These are phyloP conservation scores for Funneliformis caledonium DNA, from an alignment of 371 early-diverging fungal genomes.

Conservation along the genomic window DNA sequence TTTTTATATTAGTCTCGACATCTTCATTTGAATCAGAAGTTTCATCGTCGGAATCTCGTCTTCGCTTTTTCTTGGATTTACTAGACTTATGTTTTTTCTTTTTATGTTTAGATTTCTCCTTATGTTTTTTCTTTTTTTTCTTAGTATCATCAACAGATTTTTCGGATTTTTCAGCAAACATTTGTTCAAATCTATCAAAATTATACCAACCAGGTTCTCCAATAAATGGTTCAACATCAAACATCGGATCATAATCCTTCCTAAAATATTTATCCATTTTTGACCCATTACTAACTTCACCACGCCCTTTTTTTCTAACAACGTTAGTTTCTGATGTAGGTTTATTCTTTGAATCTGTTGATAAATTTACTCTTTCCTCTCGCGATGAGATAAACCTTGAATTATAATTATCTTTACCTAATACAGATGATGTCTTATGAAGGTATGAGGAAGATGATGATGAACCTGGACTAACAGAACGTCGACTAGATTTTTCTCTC, in stretches of 20 bases:
- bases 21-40: constrained; percentile 3
- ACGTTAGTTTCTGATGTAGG: not conserved
- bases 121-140: constrained; percentile 43
- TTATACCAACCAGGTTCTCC: constrained; percentile 49
- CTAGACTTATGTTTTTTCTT: constrained; percentile 47
- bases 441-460: not conserved
- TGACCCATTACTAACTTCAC: constrained; percentile 46
- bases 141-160: constrained; percentile 36
- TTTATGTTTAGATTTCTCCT: constrained; percentile 42
- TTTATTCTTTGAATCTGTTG: not conserved
- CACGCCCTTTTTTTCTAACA: constrained; percentile 20
- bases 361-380: not conserved
- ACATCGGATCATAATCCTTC: constrained; percentile 65
- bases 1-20: not conserved
- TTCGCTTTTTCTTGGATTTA: constrained; percentile 43
- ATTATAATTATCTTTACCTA: not conserved
- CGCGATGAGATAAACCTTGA: not conserved
- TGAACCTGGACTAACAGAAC: not conserved
- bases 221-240: constrained; percentile 64
- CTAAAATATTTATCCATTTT: constrained; percentile 79
- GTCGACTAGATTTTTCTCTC: not conserved
- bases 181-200: constrained; percentile 20
- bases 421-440: not conserved
- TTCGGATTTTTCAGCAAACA: constrained; percentile 13
- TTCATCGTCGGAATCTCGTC: not conserved